Conservation (phyloP, 345 rosid species). For the Acer yangbiense region DNA sequence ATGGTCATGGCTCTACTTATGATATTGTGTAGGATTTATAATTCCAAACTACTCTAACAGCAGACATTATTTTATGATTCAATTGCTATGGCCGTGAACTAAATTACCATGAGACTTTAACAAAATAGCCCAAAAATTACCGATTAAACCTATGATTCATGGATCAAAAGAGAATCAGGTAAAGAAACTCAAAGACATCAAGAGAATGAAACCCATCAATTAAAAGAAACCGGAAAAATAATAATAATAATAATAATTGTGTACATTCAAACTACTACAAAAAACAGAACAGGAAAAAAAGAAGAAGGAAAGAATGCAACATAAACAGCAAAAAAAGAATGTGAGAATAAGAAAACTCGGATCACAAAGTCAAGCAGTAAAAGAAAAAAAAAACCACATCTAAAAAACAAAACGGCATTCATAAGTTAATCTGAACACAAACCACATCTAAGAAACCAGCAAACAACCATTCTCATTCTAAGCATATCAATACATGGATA, state of each 20-base stretch:
- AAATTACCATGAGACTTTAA: neutral
- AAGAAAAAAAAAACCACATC: conserved; percentile 16
- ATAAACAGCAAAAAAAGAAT: neutral
- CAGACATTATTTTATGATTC: neutral
- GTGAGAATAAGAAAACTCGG: neutral
- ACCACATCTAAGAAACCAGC: neutral
- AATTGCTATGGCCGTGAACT: neutral
- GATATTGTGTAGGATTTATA: too few relatives aligned
- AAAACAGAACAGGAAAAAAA: neutral
- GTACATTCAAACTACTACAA: neutral
- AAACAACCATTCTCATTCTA: conserved; percentile 7
- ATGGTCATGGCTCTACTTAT: neutral
- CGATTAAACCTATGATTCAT: neutral
- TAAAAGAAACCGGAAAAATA: neutral
- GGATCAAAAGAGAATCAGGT: neutral
- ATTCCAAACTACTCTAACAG: neutral
- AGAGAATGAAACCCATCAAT: neutral
- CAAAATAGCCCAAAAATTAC: neutral
- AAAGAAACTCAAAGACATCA: neutral
- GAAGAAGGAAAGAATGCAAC: neutral
- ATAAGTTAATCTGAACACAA: neutral
- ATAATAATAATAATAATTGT: neutral
- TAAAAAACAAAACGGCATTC: conserved; percentile 10
- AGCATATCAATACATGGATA: conserved; percentile 4
- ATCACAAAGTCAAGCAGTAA: neutral